Evolutionary conservation across 176 grass and related monocot genomes (phyloP).

Genomic region (Triticum turgidum): DNA sequence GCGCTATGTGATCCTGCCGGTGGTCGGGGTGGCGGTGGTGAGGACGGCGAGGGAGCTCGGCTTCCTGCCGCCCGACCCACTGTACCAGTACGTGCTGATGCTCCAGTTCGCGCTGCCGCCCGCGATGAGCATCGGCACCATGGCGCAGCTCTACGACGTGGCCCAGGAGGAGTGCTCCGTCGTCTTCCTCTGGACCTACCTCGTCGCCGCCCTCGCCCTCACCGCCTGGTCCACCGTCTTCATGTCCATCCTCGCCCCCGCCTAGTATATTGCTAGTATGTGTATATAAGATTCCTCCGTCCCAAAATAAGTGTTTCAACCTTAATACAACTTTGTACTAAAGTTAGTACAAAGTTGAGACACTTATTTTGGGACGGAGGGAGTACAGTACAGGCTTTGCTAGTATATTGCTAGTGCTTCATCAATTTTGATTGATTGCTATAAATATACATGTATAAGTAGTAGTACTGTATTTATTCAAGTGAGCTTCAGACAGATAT

Average conservation of each 20-base stretch:
- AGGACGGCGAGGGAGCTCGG: conserved; percentile 42
- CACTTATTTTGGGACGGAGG: no score
- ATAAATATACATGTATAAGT: no score
- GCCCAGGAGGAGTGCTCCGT: conserved; percentile 71
- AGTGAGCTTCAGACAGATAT: no score
- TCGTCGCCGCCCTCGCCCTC: conserved; percentile 48
- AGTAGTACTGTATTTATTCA: no score
- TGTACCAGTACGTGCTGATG: conserved; percentile 73
- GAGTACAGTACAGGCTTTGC: no score
- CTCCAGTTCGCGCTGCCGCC: conserved; percentile 66
- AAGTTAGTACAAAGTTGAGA: no score
- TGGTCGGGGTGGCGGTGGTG: conserved; percentile 44
- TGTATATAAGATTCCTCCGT: no score
- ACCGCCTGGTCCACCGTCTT: conserved; percentile 53
- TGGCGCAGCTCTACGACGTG: conserved; percentile 55
- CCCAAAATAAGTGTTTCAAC: no score
- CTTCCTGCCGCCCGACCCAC: conserved; percentile 50
- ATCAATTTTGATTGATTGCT: no score
- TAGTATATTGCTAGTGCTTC: no score
- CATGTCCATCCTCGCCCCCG: conserved; percentile 18
- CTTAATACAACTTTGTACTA: no score
- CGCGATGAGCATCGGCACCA: conserved; percentile 72
- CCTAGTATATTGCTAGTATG: not conserved
- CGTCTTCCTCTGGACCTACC: conserved; percentile 59
- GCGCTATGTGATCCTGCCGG: conserved; percentile 55